Evolutionary conservation across 352 stramenopile species (phyloP), one percentile per base, ranked within the genome.

Genomic region (Phytopythium litorale): DNA sequence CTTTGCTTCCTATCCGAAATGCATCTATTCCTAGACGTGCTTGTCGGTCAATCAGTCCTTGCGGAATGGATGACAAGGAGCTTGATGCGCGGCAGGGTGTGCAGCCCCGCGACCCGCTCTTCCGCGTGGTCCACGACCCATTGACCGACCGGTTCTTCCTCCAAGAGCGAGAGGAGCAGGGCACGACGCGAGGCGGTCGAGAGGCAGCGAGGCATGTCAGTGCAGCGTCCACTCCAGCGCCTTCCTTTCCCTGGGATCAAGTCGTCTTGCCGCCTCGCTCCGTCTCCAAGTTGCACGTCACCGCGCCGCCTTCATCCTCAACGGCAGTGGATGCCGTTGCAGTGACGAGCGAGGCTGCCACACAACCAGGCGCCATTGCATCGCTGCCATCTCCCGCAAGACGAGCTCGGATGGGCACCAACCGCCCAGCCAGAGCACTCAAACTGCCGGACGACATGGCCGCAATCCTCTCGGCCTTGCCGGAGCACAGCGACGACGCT

Each of bases 101-200:
- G 56, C 23, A 21, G 15, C 19, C 18, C 7, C 25, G 43, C 33
- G 32, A 67, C 7, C 58, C 72, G 12, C 52, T 71, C 21, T 77
- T 75, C 43, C 62, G 60, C 30, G 70, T 86, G 37, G 70, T 86
- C 37, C 84, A 86, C 45, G 70, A 88, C 21, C 68, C 70, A 6
- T 40, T 33, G 1, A 76, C 72, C 42, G 76, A 83, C 45, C 73
- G 72, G 21, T 88, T 88, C 51, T 76, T 88, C 28, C 65, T 86
- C 4, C 62, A 71, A 46, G 74, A 84, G 13, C 60, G 71, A 35
- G 18, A 32, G 33, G 21, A 49, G 19, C 4, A 35, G 1, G 15
- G n/a, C 5, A 15, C 19, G 19, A 49, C 42, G 13, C 42, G 42
- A 49, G 42, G 19, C 6, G 3, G 7, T 19, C 33, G 35, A 46